Base-by-base conservation (phyloP, 495 filamentous ascomycete species). In the Xylaria grammica region DNA sequence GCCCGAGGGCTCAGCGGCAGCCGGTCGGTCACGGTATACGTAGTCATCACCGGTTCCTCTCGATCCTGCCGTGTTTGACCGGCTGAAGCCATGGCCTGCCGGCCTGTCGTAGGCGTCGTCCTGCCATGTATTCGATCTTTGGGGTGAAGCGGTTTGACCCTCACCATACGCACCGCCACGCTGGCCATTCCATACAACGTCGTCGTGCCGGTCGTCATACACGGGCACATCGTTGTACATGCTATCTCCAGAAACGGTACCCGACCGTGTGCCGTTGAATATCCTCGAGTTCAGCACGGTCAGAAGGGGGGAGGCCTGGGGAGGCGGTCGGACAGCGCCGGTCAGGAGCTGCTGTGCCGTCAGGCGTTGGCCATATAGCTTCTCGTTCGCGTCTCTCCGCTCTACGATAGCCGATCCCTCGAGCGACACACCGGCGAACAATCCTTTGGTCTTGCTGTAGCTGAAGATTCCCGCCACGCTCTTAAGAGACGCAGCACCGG, bases 191-290 rank as follows among this genome's bases (percentile, higher is more conserved):
- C 95, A 97, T n/a, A 96, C 91, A 3, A 94, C 90, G 69, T 94
- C 87, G 66, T 99, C 95, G 70, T 92, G 91, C 49, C 82, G 81
- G 52, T 94, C 90, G 65, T 96, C 93, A 69, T 98, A 99, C 4
- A 97, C 85, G 1, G 95, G 95, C 19, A 91, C 89, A 70, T 97
- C 94, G 75, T 98, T 98, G 81, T 97, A 99, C 88, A 95, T 96
- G 29, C 79, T 73, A 65, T 91, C 88, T 32, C 79, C 75, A 1
- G n/a, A n/a, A n/a, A 70, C 69, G 1, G 77, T 71, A 17, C 75
- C 71, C 13, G 71, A 69, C 26, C 81, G 81, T 54, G 86, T 79
- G 29, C 93, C 92, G 32, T 85, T 83, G 77, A 99, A 99, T 53
- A 90, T 84, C 27, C 93, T 85, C 5, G 93, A 92, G 71, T 90